Conservation (phyloP, 139 green algal species). For the Gonium pectorale region DNA sequence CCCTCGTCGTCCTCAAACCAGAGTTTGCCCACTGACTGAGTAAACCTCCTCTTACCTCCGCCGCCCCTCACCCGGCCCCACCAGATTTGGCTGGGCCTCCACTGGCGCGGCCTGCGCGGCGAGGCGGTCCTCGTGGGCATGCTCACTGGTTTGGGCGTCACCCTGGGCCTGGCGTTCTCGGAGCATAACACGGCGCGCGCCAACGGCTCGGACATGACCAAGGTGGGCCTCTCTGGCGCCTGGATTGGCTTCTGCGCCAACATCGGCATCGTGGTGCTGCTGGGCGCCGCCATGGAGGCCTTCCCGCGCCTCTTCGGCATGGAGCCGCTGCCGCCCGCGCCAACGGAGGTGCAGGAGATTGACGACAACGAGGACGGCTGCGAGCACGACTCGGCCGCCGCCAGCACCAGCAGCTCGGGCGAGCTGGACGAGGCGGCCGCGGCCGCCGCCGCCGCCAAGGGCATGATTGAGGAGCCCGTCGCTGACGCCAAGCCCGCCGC, state of each 20-base stretch:
- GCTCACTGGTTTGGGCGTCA: conserved; percentile 47
- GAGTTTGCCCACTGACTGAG: too few species aligned
- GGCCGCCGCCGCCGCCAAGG: conserved; percentile 2
- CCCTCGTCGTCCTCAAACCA: too few species aligned
- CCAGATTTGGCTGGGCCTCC: conserved; percentile 60
- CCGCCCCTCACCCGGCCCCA: neutral
- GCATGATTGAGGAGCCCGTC: neutral
- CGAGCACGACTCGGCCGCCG: neutral
- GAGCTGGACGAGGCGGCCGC: neutral
- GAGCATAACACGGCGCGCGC: conserved; percentile 43
- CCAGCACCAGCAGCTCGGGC: too few species aligned
- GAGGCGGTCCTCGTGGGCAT: conserved; percentile 59
- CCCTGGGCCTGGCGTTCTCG: conserved; percentile 57
- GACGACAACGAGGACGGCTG: neutral
- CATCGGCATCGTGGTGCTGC: conserved; percentile 46
- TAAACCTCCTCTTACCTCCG: too few species aligned
- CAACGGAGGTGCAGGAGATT: neutral
- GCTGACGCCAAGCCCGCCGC: too few species aligned
- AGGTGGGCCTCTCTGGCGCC: conserved; percentile 52
- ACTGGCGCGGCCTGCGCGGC: conserved; percentile 60
- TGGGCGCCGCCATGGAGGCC: conserved; percentile 52
- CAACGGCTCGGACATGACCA: conserved; percentile 46
- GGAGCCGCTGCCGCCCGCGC: neutral
- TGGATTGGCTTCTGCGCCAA: conserved; percentile 65
- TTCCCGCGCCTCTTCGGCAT: conserved; percentile 20